Conservation (phyloP, 768 basidiomycete species). For the Trametes cinnabarina region DNA sequence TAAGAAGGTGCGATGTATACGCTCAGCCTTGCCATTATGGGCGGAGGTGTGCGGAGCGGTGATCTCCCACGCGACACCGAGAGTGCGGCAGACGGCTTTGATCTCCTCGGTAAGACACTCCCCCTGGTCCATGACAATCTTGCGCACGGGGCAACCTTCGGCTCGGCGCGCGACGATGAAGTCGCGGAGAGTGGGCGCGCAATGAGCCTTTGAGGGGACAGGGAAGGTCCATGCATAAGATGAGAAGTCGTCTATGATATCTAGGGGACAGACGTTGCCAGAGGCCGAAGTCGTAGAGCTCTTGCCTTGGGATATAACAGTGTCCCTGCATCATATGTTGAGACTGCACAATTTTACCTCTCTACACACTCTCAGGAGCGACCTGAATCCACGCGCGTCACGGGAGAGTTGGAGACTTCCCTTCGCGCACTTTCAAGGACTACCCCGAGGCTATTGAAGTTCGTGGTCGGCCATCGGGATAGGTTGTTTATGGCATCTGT, state of each 20-base stretch:
- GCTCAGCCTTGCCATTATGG: constrained; percentile 38
- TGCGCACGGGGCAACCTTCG: constrained; percentile 21
- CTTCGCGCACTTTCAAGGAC: too few species aligned
- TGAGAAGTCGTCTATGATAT: constrained; percentile 36
- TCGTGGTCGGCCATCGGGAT: too few species aligned
- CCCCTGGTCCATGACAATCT: constrained; percentile 24
- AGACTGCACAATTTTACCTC: too few species aligned
- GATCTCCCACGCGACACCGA: constrained; percentile 13
- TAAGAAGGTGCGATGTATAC: constrained; percentile 36
- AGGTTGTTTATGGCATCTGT: too few species aligned
- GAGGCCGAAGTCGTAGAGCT: background rate
- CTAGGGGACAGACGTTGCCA: constrained; percentile 25
- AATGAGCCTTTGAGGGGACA: constrained; percentile 29
- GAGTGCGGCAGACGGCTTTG: background rate
- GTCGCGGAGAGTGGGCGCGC: constrained; percentile 22
- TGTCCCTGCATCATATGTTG: too few species aligned
- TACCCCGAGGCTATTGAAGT: too few species aligned
- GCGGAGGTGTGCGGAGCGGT: constrained; percentile 37
- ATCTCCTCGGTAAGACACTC: constrained; percentile 20
- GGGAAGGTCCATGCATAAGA: constrained; percentile 34
- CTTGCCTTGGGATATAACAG: too few species aligned
- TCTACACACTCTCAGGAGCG: too few species aligned
- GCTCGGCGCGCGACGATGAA: constrained; percentile 32
- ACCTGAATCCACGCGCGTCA: too few species aligned
- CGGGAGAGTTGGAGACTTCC: too few species aligned